Percentiles rank a stretch among this genome's conserved stretches.
Evolutionary conservation across 352 stramenopile species (phyloP).

Genomic region (Globisporangium polare): DNA sequence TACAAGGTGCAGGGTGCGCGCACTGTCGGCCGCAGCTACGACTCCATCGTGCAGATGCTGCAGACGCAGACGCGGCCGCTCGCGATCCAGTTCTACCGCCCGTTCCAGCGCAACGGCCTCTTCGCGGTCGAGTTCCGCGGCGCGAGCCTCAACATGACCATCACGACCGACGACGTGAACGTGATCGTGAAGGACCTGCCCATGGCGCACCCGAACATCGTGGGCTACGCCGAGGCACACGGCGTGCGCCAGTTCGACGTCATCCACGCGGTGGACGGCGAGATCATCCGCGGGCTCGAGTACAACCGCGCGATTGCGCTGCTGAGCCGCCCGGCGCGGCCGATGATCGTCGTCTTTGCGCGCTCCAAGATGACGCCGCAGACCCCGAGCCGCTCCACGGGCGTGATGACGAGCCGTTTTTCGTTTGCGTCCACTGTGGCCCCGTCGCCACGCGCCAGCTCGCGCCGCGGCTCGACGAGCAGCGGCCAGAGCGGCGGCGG

Average conservation of each 20-base stretch:
- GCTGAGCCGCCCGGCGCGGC: slow-evolving; percentile 54
- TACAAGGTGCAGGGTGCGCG: slow-evolving; percentile 82
- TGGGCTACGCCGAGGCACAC: slow-evolving; percentile 78
- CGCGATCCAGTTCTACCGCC: slow-evolving; percentile 80
- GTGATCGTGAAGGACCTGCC: slow-evolving; percentile 84
- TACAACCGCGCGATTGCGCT: slow-evolving; percentile 82
- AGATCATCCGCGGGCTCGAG: slow-evolving; percentile 73
- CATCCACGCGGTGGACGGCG: slow-evolving; percentile 74
- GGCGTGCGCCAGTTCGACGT: slow-evolving; percentile 77
- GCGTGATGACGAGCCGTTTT: slow-evolving; percentile 55
- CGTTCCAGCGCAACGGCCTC: slow-evolving; percentile 68
- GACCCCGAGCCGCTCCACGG: slow-evolving; percentile 51
- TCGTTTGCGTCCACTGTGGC: slow-evolving; percentile 72
- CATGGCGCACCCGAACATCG: slow-evolving; percentile 78
- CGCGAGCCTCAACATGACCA: slow-evolving; percentile 81
- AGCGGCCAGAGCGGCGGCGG: slow-evolving; percentile 43
- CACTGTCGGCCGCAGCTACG: slow-evolving; percentile 74
- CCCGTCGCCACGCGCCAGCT: slow-evolving; percentile 45
- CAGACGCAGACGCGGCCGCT: slow-evolving; percentile 73
- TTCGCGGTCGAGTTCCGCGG: slow-evolving; percentile 82
- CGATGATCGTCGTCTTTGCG: slow-evolving; percentile 81
- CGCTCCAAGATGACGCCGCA: slow-evolving; percentile 57
- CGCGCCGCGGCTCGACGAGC: slow-evolving; percentile 37
- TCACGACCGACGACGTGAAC: slow-evolving; percentile 81
- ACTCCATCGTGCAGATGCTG: slow-evolving; percentile 84